Conservation (phyloP, 2,329 filamentous ascomycete genomes). For the Fulvia fulva region DNA sequence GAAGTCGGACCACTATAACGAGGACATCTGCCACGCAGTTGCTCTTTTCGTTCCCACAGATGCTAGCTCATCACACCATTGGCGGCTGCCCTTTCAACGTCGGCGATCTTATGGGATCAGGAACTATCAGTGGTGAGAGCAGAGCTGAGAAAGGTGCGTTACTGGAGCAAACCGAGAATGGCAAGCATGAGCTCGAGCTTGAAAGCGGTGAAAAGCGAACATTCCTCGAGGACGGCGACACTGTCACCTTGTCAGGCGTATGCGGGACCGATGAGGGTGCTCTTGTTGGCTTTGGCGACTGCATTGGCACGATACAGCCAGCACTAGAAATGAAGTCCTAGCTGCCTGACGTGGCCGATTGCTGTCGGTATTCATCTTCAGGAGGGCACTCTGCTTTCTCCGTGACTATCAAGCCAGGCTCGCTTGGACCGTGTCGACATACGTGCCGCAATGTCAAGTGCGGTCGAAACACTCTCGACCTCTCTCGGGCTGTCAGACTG, state of each 20-base stretch:
- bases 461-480: not conserved
- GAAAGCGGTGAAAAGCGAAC: constrained; percentile 62
- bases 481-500: not conserved
- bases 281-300: constrained; percentile 75
- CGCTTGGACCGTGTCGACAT: not conserved
- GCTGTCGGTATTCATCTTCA: not conserved
- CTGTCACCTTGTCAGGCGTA: constrained; percentile 61
- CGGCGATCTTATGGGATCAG: constrained; percentile 72
- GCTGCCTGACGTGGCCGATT: not conserved
- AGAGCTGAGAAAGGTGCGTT: constrained; percentile 62
- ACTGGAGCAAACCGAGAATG: constrained; percentile 67
- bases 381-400: not conserved
- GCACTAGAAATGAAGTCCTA: constrained; percentile 23
- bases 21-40: constrained; percentile 62
- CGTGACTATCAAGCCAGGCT: too few relatives aligned
- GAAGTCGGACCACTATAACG: constrained; percentile 49
- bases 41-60: constrained; percentile 79
- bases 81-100: constrained; percentile 71
- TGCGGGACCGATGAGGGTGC: constrained; percentile 59
- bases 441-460: not conserved
- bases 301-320: constrained; percentile 58
- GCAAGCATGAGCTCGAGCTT: constrained; percentile 61
- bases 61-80: constrained; percentile 74
- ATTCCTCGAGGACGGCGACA: constrained; percentile 73
- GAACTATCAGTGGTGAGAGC: constrained; percentile 67